Conservation (phyloP, 2,329 filamentous ascomycete genomes). For the Pochonia chlamydosporia region DNA sequence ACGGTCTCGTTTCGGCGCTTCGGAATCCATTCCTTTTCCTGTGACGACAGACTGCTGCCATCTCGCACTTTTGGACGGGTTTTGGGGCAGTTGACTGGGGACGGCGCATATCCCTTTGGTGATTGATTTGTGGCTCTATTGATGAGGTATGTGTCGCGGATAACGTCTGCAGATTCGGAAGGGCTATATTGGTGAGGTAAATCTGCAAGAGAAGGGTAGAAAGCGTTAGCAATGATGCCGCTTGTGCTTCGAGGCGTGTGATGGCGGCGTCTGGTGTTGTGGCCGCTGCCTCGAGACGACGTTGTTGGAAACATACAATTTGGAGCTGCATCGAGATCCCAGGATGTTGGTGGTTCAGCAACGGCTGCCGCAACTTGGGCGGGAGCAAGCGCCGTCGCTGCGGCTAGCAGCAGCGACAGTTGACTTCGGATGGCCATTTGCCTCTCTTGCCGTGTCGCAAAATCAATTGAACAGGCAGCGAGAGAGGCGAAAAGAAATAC, state of each 20-base stretch:
- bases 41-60: slow-evolving; percentile 48
- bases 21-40: slow-evolving; percentile 70
- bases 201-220: not conserved
- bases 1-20: slow-evolving; percentile 68
- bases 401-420: slow-evolving; percentile 13
- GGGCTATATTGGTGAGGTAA: not conserved
- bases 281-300: no score
- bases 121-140: slow-evolving; percentile 25
- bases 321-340: slow-evolving; percentile 11
- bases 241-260: no score
- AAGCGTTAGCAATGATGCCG: not conserved
- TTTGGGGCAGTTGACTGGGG: slow-evolving; percentile 61
- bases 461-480: not conserved
- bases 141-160: slow-evolving; percentile 11
- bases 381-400: slow-evolving; percentile 5
- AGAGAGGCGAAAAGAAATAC: not conserved
- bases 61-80: slow-evolving; percentile 67
- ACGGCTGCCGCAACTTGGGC: not conserved
- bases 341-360: no score
- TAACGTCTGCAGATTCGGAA: not conserved
- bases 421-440: slow-evolving; percentile 8
- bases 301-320: not conserved
- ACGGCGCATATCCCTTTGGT: slow-evolving; percentile 61
- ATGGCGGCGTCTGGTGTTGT: no score
- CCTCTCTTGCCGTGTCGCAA: not conserved